Percentiles rank a stretch among this genome's conserved stretches.
Conservation (phyloP, 768 basidiomycete genomes). For the Trametes gibbosa region DNA sequence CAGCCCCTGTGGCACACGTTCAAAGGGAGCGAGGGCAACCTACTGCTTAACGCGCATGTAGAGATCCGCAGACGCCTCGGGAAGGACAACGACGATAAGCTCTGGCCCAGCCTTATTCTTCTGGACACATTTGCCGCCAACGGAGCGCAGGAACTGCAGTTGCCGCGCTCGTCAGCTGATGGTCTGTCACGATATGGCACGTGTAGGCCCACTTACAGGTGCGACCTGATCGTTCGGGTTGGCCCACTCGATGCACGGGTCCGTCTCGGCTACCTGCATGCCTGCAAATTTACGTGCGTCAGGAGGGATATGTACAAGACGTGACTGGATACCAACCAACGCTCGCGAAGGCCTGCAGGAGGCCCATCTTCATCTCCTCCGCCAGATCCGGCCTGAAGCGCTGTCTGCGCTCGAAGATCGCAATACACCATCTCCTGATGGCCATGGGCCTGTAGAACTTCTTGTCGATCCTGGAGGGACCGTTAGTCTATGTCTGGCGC, state of each 20-base stretch:
- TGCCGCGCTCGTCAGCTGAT: neutral
- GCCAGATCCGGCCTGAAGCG: constrained; percentile 53
- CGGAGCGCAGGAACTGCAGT: constrained; percentile 45
- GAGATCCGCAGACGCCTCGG: constrained; percentile 72
- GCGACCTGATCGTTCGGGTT: constrained; percentile 57
- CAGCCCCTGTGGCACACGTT: neutral
- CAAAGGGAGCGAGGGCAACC: constrained; percentile 25
- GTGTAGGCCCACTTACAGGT: constrained; percentile 32
- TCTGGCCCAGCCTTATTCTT: constrained; percentile 42
- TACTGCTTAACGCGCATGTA: constrained; percentile 81
- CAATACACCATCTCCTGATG: constrained; percentile 60
- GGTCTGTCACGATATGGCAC: neutral
- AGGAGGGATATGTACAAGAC: too few species aligned
- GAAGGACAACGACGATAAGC: constrained; percentile 66
- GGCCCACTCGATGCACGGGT: constrained; percentile 50
- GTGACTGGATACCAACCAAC: constrained; percentile 49
- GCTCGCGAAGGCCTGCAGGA: constrained; percentile 46
- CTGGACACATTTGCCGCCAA: constrained; percentile 45
- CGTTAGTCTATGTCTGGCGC: neutral
- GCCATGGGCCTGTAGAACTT: constrained; percentile 56
- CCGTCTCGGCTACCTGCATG: constrained; percentile 48
- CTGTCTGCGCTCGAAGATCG: constrained; percentile 60
- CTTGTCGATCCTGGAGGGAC: constrained; percentile 62
- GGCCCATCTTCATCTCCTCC: constrained; percentile 52
- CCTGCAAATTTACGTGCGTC: constrained; percentile 39